phyloP scores from a whole-genome alignment of 2,329 filamentous ascomycete genomes.

The Colletotrichum abscissum region DNA sequence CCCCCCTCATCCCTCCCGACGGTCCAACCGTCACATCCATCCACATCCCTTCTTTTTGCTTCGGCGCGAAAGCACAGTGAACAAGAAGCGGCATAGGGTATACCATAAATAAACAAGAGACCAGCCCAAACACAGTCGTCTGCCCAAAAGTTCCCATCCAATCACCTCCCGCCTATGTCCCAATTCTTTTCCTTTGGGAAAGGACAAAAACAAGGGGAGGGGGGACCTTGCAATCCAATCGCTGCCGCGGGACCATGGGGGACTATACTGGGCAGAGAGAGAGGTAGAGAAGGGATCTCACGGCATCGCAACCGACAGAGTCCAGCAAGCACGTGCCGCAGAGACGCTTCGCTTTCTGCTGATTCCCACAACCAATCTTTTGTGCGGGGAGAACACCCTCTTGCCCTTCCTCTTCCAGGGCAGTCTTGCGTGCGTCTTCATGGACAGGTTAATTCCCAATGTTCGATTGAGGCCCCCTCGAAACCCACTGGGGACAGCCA shows the following conservation, averaged over 20 bases:
- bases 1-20: not conserved
- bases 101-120: constrained; percentile 11
- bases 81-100: not conserved
- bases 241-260: not conserved
- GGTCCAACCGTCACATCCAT: constrained; percentile 12
- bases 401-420: not conserved
- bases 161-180: not conserved
- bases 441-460: not conserved
- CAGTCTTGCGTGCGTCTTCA: not conserved
- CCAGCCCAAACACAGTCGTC: not conserved
- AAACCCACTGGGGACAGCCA: not conserved
- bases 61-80: constrained; percentile 1
- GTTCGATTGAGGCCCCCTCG: not conserved
- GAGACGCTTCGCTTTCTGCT: not conserved
- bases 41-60: not conserved
- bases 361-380: constrained; percentile 8
- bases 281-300: not conserved
- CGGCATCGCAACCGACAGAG: not conserved
- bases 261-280: too few relatives aligned
- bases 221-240: constrained; percentile 12
- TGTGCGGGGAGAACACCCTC: not conserved
- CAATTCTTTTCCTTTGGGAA: not conserved
- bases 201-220: not conserved
- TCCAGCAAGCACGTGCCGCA: constrained; percentile 23
- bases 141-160: not conserved